These are phyloP conservation scores for Rubia yunnanensis DNA, from an alignment of 257 asterid species.

Conservation along the genomic window DNA sequence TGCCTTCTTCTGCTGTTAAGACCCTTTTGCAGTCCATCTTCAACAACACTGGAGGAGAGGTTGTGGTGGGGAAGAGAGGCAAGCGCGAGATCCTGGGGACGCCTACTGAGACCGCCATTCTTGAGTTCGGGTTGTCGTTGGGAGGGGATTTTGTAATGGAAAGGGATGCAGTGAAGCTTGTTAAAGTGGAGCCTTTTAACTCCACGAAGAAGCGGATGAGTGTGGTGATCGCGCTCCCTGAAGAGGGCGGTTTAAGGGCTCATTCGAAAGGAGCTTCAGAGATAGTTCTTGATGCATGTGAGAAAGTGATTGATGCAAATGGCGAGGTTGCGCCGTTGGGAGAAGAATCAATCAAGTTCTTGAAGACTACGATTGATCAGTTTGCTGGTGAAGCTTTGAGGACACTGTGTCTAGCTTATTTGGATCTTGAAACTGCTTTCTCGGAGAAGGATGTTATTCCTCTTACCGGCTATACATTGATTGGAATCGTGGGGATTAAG, in stretches of 20 bases:
- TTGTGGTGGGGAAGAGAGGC: conserved; percentile 49
- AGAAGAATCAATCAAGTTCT: conserved; percentile 29
- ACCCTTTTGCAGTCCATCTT: conserved; percentile 61
- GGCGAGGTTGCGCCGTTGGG: conserved; percentile 56
- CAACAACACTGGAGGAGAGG: conserved; percentile 83
- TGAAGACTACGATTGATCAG: conserved; percentile 43
- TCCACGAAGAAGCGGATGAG: conserved; percentile 83
- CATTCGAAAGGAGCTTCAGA: conserved; percentile 87
- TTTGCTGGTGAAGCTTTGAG: conserved; percentile 84
- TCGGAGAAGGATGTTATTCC: conserved; percentile 54
- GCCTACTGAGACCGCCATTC: conserved; percentile 82
- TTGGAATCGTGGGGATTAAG: conserved; percentile 80
- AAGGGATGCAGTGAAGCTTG: conserved; percentile 31
- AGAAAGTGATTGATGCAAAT: conserved; percentile 44
- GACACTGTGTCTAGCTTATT: conserved; percentile 72
- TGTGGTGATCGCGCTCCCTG: conserved; percentile 63
- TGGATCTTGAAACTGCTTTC: conserved; percentile 59
- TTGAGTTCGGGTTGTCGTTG: conserved; percentile 64
- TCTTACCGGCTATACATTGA: conserved; percentile 49
- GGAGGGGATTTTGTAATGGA: conserved; percentile 67
- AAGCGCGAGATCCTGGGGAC: conserved; percentile 69
- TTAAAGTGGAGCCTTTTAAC: conserved; percentile 86
- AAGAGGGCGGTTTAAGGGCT: conserved; percentile 71
- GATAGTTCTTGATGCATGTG: conserved; percentile 70
- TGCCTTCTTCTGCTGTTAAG: conserved; percentile 38